Evolutionary conservation across 2,329 filamentous ascomycete genomes (phyloP), one percentile per base, ranked within the genome.

Genomic region (Penicillium glabrum): DNA sequence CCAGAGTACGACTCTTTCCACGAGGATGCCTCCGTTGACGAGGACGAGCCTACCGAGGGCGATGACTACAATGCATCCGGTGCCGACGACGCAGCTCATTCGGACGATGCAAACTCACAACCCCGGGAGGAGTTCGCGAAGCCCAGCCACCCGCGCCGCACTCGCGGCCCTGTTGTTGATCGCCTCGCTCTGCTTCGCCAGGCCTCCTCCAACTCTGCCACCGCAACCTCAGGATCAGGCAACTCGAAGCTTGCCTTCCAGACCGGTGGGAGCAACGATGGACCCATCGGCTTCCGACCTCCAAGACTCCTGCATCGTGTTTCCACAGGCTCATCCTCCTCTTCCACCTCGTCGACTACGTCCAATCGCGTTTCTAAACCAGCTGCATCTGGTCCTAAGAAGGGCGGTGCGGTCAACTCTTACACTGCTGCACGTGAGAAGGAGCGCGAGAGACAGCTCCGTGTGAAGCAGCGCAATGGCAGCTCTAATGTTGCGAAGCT

Each of bases 361-460:
- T 68, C 69, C 10, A 65, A 61, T 26, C 64, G 61, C 9, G 67
- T 68, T 23, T 49, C 70, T 9, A 72, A 70, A 31, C 73, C 55
- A 62, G 70, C 72, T 46, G 64, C 72, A 6, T 80, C 82, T 14
- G 80, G 81, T 3, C 80, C 78, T n/a, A 85, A 83, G 67, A 85
- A 82, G 74, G 83, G 76, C 13, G 83, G 80, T 27, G 82, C 82
- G 46, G 82, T 86, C 10, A 84, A 86, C 61, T 85, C 83, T 21
- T 83, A 77, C 54, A 72, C 75, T 23, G 75, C 83, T 59, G 82
- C 82, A 2, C 73, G 85, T 54, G 84, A 86, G 68, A 80, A 79
- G 64, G 84, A 86, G 73, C 77, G 84, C 19, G 83, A 85, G 64
- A 80, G 77, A 65, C 79, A 79, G 61, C 77, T 84, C 46, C 77